A percentile compares a stretch with the other conserved stretches of the same genome.
Conservation (phyloP, 208 protist species). For the Acanthamoeba healyi region DNA sequence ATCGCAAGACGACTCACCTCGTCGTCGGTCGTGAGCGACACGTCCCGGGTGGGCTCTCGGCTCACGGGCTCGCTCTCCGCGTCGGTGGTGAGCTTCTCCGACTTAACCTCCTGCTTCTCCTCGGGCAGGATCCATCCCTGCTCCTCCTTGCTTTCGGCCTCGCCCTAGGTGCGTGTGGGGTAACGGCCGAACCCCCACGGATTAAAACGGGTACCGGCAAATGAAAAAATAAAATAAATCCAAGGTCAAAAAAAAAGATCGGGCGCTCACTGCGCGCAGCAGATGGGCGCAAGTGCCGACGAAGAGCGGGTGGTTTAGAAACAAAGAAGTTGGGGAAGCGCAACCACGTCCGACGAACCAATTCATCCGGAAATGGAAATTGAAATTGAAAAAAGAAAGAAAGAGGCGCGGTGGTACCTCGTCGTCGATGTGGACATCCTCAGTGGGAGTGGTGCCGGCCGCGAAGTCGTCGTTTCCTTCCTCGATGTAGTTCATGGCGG, state of each 20-base stretch:
- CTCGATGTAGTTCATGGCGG: background rate
- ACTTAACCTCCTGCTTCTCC: background rate
- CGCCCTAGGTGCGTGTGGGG: background rate
- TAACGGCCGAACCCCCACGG: too few species aligned
- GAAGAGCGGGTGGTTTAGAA: too few species aligned
- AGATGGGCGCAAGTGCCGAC: too few species aligned
- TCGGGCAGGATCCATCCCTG: conserved; percentile 64
- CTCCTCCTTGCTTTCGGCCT: conserved; percentile 26
- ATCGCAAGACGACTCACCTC: background rate
- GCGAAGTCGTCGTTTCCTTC: background rate
- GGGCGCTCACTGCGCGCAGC: too few species aligned
- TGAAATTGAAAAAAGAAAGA: background rate
- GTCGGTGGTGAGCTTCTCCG: background rate
- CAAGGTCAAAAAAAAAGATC: too few species aligned
- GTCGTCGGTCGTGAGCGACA: conserved; percentile 39
- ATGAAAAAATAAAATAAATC: background rate
- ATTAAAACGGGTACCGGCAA: too few species aligned
- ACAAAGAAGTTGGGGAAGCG: too few species aligned
- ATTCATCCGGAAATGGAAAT: background rate
- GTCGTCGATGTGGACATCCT: background rate
- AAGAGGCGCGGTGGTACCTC: background rate
- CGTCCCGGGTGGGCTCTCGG: background rate
- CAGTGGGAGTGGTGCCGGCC: background rate
- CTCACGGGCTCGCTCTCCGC: background rate
- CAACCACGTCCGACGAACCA: too few species aligned